These are phyloP conservation scores for Boechera stricta DNA, from an alignment of 345 rosid species.

Conservation along the genomic window DNA sequence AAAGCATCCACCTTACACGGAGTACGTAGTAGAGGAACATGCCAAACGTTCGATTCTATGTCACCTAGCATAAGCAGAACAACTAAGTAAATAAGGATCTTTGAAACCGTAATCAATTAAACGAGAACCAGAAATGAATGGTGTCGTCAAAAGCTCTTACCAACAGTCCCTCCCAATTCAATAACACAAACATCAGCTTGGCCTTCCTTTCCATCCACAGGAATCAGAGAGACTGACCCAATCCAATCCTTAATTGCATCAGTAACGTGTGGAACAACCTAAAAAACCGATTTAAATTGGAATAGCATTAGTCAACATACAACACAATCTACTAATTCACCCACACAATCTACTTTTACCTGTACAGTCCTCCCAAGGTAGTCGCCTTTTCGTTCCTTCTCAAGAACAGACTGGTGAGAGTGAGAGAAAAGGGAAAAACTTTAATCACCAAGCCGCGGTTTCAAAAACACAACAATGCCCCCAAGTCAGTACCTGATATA, in stretches of 20 bases:
- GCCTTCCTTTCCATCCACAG: conserved; percentile 91
- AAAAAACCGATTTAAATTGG: neutral
- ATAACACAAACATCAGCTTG: conserved; percentile 46
- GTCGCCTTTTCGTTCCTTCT: conserved; percentile 87
- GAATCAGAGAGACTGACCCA: conserved; percentile 67
- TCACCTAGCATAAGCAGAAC: no score
- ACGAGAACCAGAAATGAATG: no score
- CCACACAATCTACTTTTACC: conserved; percentile 50
- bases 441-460: neutral
- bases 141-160: no score
- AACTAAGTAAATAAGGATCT: no score
- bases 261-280: conserved; percentile 47
- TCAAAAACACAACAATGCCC: neutral
- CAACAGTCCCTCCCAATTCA: no score
- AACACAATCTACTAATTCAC: conserved; percentile 20
- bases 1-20: no score
- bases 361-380: conserved; percentile 96
- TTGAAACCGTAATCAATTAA: no score
- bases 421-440: conserved; percentile 9
- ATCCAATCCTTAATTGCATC: conserved; percentile 96
- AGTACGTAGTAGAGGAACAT: no score
- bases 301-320: conserved; percentile 17
- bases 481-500: conserved; percentile 52
- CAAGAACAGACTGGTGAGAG: conserved; percentile 72
- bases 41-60: no score